Evolutionary conservation across 257 asterid genomes (phyloP), one percentile per base, ranked within the genome.

Genomic region (Nicotiana tabacum): DNA sequence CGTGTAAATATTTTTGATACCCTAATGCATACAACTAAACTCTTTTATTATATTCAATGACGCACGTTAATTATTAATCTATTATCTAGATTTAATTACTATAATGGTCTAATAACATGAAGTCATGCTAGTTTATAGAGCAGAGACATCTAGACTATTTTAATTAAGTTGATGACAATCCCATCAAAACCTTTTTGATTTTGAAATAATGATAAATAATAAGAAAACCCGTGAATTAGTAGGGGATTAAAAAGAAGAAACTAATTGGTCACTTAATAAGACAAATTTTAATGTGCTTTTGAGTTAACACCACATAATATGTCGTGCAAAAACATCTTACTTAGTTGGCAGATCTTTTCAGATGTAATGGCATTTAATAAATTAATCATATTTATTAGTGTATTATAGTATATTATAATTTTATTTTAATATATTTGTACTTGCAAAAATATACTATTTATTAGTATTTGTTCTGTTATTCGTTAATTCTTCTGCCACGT

Each of bases 201-300:
- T 35, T 10, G 48, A 80, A 69, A 56, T 9, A 77, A 81, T n/a
- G 5, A 68, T 68, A 35, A n/a, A 69, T 30, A 61, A 80, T 84
- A 77, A 78, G 82, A 86, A 84, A 83, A 83, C 94, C 92, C 91
- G 88, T 89, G 93, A 88, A 83, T 81, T 86, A 48, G 43, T 64
- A 27, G 64, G 24, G 8, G 43, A 74, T 74, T 74, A 27, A 91
- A 88, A 66, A 37, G 70, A 39, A 21, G 51, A 17, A 13, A 68
- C 24, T 62, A 43, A 43, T 84, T 80, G 84, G 91, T 88, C 88
- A 88, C 87, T 86, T 77, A 46, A 72, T 86, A 83, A 88, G 97
- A 94, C 94, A 94, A 93, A 91, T 60, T 29, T 24, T 84, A 90
- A 91, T 90, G 92, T 89, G 89, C 62, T 83, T 86, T 79, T 85